Percentiles rank a stretch among this genome's conserved stretches.
Evolutionary conservation across 2,329 filamentous ascomycete genomes (phyloP).

Genomic region (Cercospora sp.): DNA sequence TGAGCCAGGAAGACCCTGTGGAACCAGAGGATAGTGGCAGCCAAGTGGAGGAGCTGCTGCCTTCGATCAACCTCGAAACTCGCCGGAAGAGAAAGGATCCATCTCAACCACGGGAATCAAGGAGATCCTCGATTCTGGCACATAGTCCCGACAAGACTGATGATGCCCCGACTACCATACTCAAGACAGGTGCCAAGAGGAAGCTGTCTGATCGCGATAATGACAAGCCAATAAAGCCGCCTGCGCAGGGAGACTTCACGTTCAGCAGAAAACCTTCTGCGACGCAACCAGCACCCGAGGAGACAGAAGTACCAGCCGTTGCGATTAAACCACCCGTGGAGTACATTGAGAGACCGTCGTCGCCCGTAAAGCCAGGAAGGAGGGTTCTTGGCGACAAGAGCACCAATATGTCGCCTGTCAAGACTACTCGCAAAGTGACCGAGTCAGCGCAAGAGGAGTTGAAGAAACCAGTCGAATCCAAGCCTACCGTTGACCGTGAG

Average conservation of each 20-base stretch:
- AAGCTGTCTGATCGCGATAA: slow-evolving; percentile 58
- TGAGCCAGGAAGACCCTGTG: slow-evolving; percentile 12
- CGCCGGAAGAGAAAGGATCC: slow-evolving; percentile 55
- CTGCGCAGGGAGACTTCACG: slow-evolving; percentile 46
- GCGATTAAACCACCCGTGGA: slow-evolving; percentile 26
- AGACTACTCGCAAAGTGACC: slow-evolving; percentile 25
- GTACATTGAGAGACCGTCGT: slow-evolving; percentile 9
- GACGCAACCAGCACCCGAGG: slow-evolving; percentile 16
- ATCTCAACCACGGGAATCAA: slow-evolving; percentile 32
- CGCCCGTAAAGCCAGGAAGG: slow-evolving; percentile 24
- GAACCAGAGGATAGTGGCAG: slow-evolving; percentile 8
- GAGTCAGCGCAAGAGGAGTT: slow-evolving; percentile 24
- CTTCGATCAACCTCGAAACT: slow-evolving; percentile 54
- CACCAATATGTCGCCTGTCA: slow-evolving; percentile 41
- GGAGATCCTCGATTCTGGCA: slow-evolving; percentile 47
- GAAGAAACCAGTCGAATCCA: slow-evolving; percentile 24
- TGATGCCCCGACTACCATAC: slow-evolving; percentile 35
- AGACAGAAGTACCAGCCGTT: slow-evolving; percentile 20
- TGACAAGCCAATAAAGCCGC: slow-evolving; percentile 42
- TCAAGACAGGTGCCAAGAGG: slow-evolving; percentile 56
- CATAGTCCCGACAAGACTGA: slow-evolving; percentile 43
- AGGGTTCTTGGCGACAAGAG: slow-evolving; percentile 47
- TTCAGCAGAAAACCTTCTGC: slow-evolving; percentile 46
- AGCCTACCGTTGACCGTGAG: slow-evolving; percentile 16
- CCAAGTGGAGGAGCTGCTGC: slow-evolving; percentile 40